Conservation (phyloP, 805 yeast species). For the Wickerhamiella allomyrinae region DNA sequence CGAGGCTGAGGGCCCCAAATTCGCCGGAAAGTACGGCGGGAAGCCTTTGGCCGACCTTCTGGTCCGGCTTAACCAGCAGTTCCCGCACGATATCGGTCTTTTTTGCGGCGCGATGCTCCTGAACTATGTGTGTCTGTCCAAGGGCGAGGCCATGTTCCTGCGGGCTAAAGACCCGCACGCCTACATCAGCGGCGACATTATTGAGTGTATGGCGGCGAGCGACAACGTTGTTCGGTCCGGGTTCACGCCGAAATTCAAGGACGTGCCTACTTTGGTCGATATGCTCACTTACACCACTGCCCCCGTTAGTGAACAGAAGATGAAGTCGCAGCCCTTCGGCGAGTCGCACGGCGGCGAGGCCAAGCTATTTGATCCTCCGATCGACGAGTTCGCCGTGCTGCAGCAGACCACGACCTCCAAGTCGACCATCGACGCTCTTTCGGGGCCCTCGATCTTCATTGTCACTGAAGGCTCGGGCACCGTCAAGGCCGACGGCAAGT, state of each 20-base stretch:
- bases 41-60: conserved; percentile 55
- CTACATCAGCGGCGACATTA: conserved; percentile 89
- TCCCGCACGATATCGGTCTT: conserved; percentile 86
- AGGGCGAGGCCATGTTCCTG: conserved; percentile 94
- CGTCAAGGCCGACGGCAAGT: conserved; percentile 29
- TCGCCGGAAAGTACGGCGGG: conserved; percentile 27
- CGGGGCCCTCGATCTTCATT: conserved; percentile 82
- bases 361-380: conserved; percentile 79
- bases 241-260: conserved; percentile 98
- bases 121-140: conserved; percentile 66
- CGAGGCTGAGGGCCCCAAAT: conserved; percentile 24
- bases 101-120: conserved; percentile 90
- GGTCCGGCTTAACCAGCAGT: conserved; percentile 66
- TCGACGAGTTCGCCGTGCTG: conserved; percentile 89
- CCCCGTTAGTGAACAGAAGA: conserved; percentile 84
- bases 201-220: conserved; percentile 99
- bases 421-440: conserved; percentile 45
- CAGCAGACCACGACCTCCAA: conserved; percentile 46
- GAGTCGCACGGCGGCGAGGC: conserved; percentile 25
- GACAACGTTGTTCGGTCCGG: conserved; percentile 98
- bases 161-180: conserved; percentile 98
- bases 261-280: conserved; percentile 73
- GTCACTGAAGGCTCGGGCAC: conserved; percentile 70
- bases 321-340: conserved; percentile 47
- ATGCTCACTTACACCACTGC: conserved; percentile 85